Evolutionary conservation across 257 asterid genomes (phyloP).

Genomic region (Linaria vulgaris): DNA sequence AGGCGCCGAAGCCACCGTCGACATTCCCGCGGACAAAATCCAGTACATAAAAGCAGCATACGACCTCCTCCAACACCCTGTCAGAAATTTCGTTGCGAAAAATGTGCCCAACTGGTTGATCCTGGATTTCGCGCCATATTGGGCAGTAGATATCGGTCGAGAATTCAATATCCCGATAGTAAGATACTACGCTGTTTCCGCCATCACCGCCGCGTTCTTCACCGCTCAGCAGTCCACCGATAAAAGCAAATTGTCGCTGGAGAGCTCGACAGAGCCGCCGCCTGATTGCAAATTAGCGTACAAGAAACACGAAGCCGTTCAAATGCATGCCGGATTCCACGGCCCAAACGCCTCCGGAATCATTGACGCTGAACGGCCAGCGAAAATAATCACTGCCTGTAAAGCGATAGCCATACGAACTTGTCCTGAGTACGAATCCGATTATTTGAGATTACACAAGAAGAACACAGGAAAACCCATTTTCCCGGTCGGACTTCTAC

Average conservation of each 20-base stretch:
- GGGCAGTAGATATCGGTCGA: constrained; percentile 33
- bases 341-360: constrained; percentile 32
- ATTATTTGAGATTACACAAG: constrained; percentile 28
- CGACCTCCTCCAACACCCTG: constrained; percentile 32
- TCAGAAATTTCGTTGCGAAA: constrained; percentile 24
- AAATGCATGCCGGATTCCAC: constrained; percentile 21
- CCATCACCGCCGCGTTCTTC: constrained; percentile 23
- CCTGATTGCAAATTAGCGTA: too few relatives aligned
- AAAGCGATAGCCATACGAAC: constrained; percentile 29
- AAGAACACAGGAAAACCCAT: constrained; percentile 36
- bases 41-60: constrained; percentile 38
- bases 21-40: constrained; percentile 29
- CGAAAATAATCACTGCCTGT: constrained; percentile 11
- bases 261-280: too few relatives aligned
- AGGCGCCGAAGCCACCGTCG: constrained; percentile 43
- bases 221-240: background rate
- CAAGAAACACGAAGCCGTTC: too few relatives aligned
- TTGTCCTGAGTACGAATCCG: constrained; percentile 44
- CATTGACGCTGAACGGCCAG: constrained; percentile 39
- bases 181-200: too few relatives aligned
- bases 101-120: constrained; percentile 35
- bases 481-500: constrained; percentile 43
- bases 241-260: too few relatives aligned
- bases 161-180: constrained; percentile 23
- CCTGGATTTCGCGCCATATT: constrained; percentile 37